Evolutionary conservation across 176 grass and related monocot genomes (phyloP).

Genomic region (Tillandsia fasciculata): DNA sequence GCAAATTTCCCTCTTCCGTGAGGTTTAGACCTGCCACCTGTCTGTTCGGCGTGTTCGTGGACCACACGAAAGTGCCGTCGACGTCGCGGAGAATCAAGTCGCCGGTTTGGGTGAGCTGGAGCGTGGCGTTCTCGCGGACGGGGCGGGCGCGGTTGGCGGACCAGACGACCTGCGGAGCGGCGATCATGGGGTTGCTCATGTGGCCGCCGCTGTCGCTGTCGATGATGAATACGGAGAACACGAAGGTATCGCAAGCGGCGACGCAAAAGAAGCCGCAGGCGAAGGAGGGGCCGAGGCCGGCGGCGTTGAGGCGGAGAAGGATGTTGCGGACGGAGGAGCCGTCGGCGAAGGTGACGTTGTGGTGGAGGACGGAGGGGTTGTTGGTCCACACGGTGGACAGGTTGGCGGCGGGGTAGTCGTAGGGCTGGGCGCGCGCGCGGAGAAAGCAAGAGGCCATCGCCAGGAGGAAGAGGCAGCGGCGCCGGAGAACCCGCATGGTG

Average conservation of each 20-base stretch:
- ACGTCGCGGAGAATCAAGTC: slow-evolving; percentile 20
- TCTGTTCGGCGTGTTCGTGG: neutral
- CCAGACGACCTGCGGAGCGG: slow-evolving; percentile 22
- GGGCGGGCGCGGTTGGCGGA: slow-evolving; percentile 24
- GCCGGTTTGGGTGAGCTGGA: slow-evolving; percentile 23
- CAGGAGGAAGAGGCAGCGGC: too few species aligned
- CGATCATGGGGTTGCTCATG: neutral
- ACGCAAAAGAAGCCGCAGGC: slow-evolving; percentile 38
- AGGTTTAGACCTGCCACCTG: slow-evolving; percentile 22
- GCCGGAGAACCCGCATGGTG: too few species aligned
- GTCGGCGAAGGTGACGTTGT: neutral
- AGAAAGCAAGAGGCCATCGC: neutral
- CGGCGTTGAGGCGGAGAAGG: neutral
- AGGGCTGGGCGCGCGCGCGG: neutral
- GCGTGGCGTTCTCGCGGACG: slow-evolving; percentile 33
- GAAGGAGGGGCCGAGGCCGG: slow-evolving; percentile 18
- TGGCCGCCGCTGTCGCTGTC: neutral
- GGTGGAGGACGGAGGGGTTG: neutral
- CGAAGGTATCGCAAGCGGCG: slow-evolving; percentile 4
- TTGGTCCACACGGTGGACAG: neutral
- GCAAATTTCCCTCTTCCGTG: slow-evolving; percentile 20
- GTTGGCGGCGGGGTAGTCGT: neutral
- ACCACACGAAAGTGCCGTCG: slow-evolving; percentile 34
- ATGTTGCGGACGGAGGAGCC: neutral
- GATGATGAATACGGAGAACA: neutral